Percentiles rank a stretch among this genome's conserved stretches.
phyloP scores from a whole-genome alignment of 2,329 filamentous ascomycete genomes.

The Oidium heveae region DNA sequence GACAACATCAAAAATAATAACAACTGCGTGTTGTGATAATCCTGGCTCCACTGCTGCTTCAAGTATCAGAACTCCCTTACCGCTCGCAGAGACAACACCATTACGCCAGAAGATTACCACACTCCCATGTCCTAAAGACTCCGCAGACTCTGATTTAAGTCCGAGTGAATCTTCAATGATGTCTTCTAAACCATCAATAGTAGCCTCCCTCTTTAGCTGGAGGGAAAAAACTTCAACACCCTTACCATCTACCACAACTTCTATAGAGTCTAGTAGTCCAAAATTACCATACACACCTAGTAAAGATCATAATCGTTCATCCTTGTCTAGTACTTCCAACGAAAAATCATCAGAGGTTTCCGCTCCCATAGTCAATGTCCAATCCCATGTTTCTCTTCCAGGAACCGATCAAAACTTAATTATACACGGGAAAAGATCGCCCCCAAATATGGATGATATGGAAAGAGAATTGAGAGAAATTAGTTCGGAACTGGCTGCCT shows the following conservation, averaged over 20 bases:
- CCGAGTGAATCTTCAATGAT: slow-evolving; percentile 15
- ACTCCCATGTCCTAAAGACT: slow-evolving; percentile 3
- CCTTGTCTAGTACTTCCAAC: slow-evolving; percentile 5
- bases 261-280: background rate
- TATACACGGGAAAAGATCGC: slow-evolving; percentile 17
- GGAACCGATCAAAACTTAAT: slow-evolving; percentile 11
- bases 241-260: slow-evolving; percentile 28
- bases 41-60: slow-evolving; percentile 9
- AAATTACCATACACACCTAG: background rate
- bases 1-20: too few species aligned
- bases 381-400: slow-evolving; percentile 16
- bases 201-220: slow-evolving; percentile 44
- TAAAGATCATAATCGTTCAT: slow-evolving; percentile 1
- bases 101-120: slow-evolving; percentile 5
- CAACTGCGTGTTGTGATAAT: slow-evolving; percentile 11
- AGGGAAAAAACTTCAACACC: slow-evolving; percentile 28
- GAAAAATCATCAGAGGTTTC: slow-evolving; percentile 16
- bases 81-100: slow-evolving; percentile 13
- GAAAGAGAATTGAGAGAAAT: slow-evolving; percentile 88
- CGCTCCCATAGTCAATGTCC: slow-evolving; percentile 15
- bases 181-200: slow-evolving; percentile 23
- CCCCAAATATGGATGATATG: slow-evolving; percentile 50
- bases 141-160: slow-evolving; percentile 10
- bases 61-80: slow-evolving; percentile 14
- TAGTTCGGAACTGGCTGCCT: slow-evolving; percentile 73